Evolutionary conservation across 1,139 yeast genomes (phyloP).

Genomic region (Wickerhamomyces sp.): DNA sequence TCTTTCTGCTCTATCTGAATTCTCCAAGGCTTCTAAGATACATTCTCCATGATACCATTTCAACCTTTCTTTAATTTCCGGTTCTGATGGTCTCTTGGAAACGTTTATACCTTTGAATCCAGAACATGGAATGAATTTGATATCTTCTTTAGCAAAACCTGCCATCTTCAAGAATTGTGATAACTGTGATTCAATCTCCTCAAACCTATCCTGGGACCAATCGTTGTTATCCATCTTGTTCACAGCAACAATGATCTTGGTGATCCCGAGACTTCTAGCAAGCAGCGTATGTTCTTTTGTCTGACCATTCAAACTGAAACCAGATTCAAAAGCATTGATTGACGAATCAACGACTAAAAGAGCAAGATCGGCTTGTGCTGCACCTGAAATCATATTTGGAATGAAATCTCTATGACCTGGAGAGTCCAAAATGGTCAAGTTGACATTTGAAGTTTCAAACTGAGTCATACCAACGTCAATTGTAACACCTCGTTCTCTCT

Average conservation of each 20-base stretch:
- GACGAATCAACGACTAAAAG: conserved; percentile 56
- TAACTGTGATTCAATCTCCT: conserved; percentile 55
- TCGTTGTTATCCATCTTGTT: conserved; percentile 80
- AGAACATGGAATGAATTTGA: conserved; percentile 75
- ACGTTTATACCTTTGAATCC: conserved; percentile 86
- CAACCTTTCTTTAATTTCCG: conserved; percentile 25
- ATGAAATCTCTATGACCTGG: conserved; percentile 98
- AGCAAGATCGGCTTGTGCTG: conserved; percentile 74
- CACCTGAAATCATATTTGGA: conserved; percentile 98
- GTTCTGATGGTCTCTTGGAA: conserved; percentile 36
- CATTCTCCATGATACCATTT: conserved; percentile 70
- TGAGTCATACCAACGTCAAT: conserved; percentile 85
- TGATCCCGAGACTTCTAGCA: conserved; percentile 81
- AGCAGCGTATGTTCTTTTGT: conserved; percentile 89
- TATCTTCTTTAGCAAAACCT: conserved; percentile 48
- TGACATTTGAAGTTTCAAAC: conserved; percentile 61
- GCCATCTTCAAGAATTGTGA: conserved; percentile 56
- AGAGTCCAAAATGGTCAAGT: conserved; percentile 90
- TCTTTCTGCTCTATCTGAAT: conserved; percentile 23
- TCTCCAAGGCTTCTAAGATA: conserved; percentile 52
- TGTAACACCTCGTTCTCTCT: conserved; percentile 86
- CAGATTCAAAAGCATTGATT: conserved; percentile 83
- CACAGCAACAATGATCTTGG: conserved; percentile 66
- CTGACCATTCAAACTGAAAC: conserved; percentile 84
- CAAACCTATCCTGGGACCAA: conserved; percentile 66